These are phyloP conservation scores for Candida pseudoglaebosa DNA, from an alignment of 805 yeast species.

Conservation along the genomic window DNA sequence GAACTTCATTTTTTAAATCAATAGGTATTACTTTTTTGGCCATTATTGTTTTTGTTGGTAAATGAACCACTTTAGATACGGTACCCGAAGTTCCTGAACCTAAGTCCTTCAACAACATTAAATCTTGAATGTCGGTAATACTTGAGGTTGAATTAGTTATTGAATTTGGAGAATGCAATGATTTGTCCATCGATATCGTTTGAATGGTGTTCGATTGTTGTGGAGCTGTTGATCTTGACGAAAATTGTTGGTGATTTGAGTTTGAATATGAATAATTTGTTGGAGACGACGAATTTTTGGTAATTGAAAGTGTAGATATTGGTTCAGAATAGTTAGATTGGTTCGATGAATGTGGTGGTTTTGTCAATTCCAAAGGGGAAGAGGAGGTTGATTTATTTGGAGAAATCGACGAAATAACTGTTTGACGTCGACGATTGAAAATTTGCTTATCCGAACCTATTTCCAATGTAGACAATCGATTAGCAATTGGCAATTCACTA, in stretches of 20 bases:
- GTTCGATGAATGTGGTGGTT: constrained; percentile 4
- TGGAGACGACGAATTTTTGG: neutral
- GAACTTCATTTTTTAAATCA: constrained; percentile 74
- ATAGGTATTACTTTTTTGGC: constrained; percentile 86
- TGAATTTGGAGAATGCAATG: constrained; percentile 23
- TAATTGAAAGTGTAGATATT: neutral
- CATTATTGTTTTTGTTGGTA: constrained; percentile 84
- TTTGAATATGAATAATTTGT: neutral
- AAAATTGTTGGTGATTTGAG: too few species aligned
- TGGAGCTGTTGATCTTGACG: constrained; percentile 5
- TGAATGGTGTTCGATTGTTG: constrained; percentile 2
- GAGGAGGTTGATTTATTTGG: constrained; percentile 31
- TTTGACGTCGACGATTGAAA: constrained; percentile 29
- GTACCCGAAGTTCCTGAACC: constrained; percentile 96
- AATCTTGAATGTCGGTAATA: constrained; percentile 48
- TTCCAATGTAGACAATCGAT: neutral
- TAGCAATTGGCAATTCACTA: neutral
- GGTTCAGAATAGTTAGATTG: neutral
- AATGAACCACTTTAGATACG: constrained; percentile 82
- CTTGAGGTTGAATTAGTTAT: constrained; percentile 26
- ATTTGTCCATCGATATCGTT: neutral
- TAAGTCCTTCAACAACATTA: constrained; percentile 68
- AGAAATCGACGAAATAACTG: constrained; percentile 39
- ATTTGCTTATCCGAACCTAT: neutral
- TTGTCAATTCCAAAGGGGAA: constrained; percentile 14